phyloP scores from a whole-genome alignment of 805 yeast species.

The Diddensiella transvaalensis region DNA sequence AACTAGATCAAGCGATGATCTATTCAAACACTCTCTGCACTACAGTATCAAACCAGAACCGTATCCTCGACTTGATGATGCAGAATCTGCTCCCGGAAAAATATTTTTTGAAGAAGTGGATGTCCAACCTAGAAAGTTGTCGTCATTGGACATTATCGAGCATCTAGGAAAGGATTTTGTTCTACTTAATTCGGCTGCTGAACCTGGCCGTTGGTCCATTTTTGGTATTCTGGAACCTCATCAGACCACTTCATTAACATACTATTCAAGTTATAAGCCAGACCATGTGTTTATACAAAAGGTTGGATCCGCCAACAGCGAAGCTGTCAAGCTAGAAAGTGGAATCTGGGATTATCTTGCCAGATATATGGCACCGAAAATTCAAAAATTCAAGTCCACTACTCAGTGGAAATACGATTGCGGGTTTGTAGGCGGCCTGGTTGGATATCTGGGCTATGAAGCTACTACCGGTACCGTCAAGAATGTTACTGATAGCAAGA shows the following conservation, averaged over 20 bases:
- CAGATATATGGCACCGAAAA: conserved; percentile 40
- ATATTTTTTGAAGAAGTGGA: conserved; percentile 1
- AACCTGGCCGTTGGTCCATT: conserved; percentile 86
- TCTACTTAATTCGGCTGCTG: conserved; percentile 70
- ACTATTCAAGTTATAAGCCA: conserved; percentile 18
- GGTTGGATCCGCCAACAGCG: neutral
- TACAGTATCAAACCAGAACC: conserved; percentile 26
- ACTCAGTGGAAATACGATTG: conserved; percentile 30
- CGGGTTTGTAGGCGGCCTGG: conserved; percentile 77
- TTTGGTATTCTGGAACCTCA: conserved; percentile 51
- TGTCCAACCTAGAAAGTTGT: neutral
- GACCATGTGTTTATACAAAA: conserved; percentile 15
- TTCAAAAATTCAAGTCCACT: conserved; percentile 26
- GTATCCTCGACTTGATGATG: neutral
- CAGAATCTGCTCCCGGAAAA: neutral
- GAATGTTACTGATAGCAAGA: conserved; percentile 33
- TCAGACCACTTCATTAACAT: conserved; percentile 19
- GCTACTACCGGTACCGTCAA: conserved; percentile 37
- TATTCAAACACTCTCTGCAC: neutral
- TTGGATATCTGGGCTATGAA: conserved; percentile 86
- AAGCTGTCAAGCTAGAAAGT: conserved; percentile 1
- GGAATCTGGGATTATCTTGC: conserved; percentile 53
- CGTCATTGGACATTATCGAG: conserved; percentile 44
- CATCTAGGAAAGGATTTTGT: conserved; percentile 46
- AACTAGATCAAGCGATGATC: neutral